These are phyloP conservation scores for Diddensiella caesifluorescens DNA, from an alignment of 805 yeast genomes.

Conservation along the genomic window DNA sequence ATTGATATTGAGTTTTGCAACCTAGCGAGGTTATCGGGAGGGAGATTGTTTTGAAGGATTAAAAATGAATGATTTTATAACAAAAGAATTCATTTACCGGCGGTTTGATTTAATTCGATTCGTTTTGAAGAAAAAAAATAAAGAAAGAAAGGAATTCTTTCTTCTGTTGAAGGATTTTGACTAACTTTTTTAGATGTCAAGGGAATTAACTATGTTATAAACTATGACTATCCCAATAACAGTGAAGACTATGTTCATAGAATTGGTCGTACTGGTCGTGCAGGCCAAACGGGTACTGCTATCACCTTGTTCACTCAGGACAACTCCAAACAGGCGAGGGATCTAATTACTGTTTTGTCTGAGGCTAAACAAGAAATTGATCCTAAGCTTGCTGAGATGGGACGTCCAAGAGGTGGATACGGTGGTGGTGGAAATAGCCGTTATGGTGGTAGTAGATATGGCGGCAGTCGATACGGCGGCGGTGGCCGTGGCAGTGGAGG, in stretches of 20 bases:
- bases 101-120: conserved; percentile 4
- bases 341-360: conserved; percentile 79
- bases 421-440: conserved; percentile 50
- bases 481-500: conserved; percentile 39
- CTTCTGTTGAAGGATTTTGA: conserved; percentile 1
- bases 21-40: no score
- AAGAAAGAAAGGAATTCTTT: conserved; percentile 7
- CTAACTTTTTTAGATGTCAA: conserved; percentile 68
- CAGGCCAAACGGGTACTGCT: conserved; percentile 94
- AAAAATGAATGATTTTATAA: no score
- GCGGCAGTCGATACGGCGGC: conserved; percentile 40
- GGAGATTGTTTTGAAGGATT: no score
- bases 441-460: conserved; percentile 44
- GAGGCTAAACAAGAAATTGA: conserved; percentile 95
- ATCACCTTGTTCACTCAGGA: conserved; percentile 87
- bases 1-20: no score
- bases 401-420: conserved; percentile 69
- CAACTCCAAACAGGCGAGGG: conserved; percentile 84
- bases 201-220: conserved; percentile 89
- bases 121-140: not conserved
- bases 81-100: conserved; percentile 11
- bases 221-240: conserved; percentile 97
- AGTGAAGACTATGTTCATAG: conserved; percentile 98
- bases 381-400: conserved; percentile 68
- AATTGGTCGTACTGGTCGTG: conserved; percentile 99